Base-by-base conservation (phyloP, 805 yeast genomes). In the Candida vaughaniae region DNA sequence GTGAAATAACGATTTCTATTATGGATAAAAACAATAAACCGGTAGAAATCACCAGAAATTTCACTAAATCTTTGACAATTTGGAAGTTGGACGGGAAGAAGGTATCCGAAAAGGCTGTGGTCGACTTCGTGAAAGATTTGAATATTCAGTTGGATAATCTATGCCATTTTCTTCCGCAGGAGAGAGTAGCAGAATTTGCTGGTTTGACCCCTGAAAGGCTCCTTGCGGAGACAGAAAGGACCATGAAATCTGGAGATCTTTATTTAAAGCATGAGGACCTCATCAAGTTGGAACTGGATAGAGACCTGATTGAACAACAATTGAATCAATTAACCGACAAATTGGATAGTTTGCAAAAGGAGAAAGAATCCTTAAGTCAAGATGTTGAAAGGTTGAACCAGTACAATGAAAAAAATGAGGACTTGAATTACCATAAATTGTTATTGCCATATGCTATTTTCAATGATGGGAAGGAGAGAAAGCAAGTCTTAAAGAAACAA, bases 91-190 rank as follows among this genome's bases (percentile, higher is more conserved):
- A 85, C 50, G 65, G 60, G 9, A 42, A 38, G 14, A 41, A 51
- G 1, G 51, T 66, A 0, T 60, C 62, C 3, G 87, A 81, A 40
- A 45, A 48, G 9, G 54, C 53, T 4, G 71, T 88, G 3, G 73
- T 66, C 39, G 58, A 60, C 3, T 27, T 72, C 0, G 64, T 84
- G 18, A 55, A 60, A 15, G 52, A 53, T 2, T 71, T 79, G 44
- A 85, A 85, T 52, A 84, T 93, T 41, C 98, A 93, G 53, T 69
- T 93, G 39, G 95, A 88, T 55, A 93, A 91, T 55, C 68, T 91
- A 33, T 90, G 98, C 53, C 97, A 91, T 55, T 93, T 93, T 53
- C 65, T 93, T 38, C 96, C 99, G 0, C 99, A 93, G 56, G 98
- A 91, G 51, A 72, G 95, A 42, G 98, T 93, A 5, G 91, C 95